Conservation (phyloP, 2,329 filamentous ascomycete species). For the Epichloe sylvatica region DNA sequence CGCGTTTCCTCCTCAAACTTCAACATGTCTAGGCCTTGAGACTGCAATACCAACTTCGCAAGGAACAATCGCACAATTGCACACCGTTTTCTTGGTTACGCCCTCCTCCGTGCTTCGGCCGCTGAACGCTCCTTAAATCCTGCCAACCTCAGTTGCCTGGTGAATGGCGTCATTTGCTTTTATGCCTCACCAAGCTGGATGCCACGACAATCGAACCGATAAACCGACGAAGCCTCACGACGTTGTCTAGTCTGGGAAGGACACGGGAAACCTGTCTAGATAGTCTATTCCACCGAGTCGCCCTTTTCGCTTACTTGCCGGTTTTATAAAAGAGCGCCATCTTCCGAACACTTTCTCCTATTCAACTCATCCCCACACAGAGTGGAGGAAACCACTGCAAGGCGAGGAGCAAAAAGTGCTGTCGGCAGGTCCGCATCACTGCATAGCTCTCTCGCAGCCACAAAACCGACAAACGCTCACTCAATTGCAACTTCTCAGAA, state of each 20-base stretch:
- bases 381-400: neutral
- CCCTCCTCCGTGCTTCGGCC: neutral
- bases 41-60: neutral
- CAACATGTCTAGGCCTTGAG: neutral
- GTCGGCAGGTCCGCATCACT: constrained; percentile 25
- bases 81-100: neutral
- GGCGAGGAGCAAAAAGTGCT: constrained; percentile 35
- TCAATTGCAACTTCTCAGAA: neutral
- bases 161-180: neutral
- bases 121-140: neutral
- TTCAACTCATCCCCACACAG: neutral
- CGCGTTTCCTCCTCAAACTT: neutral
- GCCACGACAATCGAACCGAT: neutral
- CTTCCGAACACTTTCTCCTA: neutral
- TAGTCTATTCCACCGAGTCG: neutral
- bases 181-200: neutral
- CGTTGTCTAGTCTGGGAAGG: neutral
- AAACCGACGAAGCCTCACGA: neutral
- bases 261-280: neutral
- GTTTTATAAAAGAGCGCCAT: neutral
- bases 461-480: neutral
- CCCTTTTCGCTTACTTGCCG: neutral
- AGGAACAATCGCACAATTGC: neutral
- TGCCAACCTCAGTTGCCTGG: neutral
- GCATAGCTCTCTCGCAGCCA: neutral